phyloP scores from a whole-genome alignment of 768 basidiomycete genomes.

The Coprinopsis strossmayeri region DNA sequence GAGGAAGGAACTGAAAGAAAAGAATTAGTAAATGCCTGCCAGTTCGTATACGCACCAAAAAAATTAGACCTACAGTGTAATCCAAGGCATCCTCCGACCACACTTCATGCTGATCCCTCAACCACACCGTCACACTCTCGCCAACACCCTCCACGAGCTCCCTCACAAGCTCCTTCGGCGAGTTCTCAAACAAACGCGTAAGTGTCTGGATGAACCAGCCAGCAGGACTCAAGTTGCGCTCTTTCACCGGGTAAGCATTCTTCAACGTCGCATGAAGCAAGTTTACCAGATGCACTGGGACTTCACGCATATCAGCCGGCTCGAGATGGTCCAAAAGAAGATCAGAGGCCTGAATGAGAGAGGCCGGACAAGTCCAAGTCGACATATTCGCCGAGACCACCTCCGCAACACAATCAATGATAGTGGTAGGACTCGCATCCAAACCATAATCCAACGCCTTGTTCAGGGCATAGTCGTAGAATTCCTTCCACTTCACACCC shows the following conservation, averaged over 20 bases:
- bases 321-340: conserved; percentile 51
- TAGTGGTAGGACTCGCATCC: conserved; percentile 32
- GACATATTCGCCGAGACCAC: conserved; percentile 34
- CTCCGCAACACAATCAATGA: conserved; percentile 53
- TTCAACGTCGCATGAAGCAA: conserved; percentile 55
- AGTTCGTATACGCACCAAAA: not conserved
- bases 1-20: conserved; percentile 41
- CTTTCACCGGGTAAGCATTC: conserved; percentile 61
- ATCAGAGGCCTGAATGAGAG: conserved; percentile 46
- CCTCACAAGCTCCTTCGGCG: conserved; percentile 41
- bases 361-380: conserved; percentile 27
- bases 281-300: conserved; percentile 49
- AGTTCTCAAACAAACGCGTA: conserved; percentile 45
- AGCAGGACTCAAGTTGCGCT: conserved; percentile 43
- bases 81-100: conserved; percentile 50
- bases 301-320: conserved; percentile 39
- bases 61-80: conserved; percentile 42
- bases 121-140: conserved; percentile 55
- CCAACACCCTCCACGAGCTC: conserved; percentile 42
- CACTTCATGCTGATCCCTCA: conserved; percentile 48
- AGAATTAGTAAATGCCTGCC: not conserved
- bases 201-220: conserved; percentile 61
- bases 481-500: conserved; percentile 50
- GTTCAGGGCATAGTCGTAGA: conserved; percentile 44
- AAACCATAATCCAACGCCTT: conserved; percentile 57